Evolutionary conservation across 805 yeast species (phyloP).

Genomic region (Metschnikowia orientalis): DNA sequence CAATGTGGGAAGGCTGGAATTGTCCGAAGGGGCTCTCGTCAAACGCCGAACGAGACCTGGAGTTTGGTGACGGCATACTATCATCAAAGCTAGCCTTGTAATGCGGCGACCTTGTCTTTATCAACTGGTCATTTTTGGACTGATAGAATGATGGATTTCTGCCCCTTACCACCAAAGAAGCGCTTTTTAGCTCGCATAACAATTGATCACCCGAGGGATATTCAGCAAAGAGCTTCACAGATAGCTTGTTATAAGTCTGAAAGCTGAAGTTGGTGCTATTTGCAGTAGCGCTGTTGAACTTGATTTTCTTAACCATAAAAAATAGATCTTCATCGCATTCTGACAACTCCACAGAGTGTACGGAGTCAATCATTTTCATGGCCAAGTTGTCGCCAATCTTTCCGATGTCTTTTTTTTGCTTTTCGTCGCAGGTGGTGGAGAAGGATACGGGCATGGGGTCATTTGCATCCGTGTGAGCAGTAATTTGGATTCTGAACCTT

Average conservation of each 20-base stretch:
- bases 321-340: conserved; percentile 21
- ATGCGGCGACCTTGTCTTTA: conserved; percentile 23
- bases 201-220: conserved; percentile 7
- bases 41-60: no score
- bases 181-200: conserved; percentile 10
- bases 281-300: conserved; percentile 50
- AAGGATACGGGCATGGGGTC: conserved; percentile 14
- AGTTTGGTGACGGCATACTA: no score
- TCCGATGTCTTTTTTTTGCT: conserved; percentile 12
- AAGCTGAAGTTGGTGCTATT: conserved; percentile 44
- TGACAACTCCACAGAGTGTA: conserved; percentile 8
- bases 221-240: conserved; percentile 12
- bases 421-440: conserved; percentile 18
- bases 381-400: conserved; percentile 6
- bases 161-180: conserved; percentile 55
- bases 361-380: conserved; percentile 8
- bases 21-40: neutral
- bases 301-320: conserved; percentile 38
- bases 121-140: conserved; percentile 46
- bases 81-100: conserved; percentile 7
- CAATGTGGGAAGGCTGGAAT: neutral
- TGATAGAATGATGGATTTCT: conserved; percentile 58
- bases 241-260: conserved; percentile 41
- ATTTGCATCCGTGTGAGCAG: conserved; percentile 34
- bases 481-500: conserved; percentile 34